Evolutionary conservation across 2,329 filamentous ascomycete species (phyloP).

Genomic region (Periconia macrospinosa): DNA sequence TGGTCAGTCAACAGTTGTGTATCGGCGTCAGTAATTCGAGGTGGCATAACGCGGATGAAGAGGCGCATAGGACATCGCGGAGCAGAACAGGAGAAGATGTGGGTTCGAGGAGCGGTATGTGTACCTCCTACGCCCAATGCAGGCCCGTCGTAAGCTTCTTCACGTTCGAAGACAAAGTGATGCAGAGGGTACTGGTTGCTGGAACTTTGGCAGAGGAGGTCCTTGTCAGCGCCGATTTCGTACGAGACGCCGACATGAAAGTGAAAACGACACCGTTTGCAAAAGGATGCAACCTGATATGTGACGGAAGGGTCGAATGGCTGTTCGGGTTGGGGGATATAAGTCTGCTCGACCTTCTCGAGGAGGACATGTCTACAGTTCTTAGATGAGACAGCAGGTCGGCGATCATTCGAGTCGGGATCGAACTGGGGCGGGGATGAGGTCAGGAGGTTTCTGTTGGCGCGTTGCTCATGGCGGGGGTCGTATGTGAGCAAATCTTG

Average conservation of each 20-base stretch:
- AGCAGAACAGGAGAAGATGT: constrained; percentile 62
- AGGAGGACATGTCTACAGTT: constrained; percentile 64
- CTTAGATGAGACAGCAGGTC: constrained; percentile 37
- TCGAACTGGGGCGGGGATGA: constrained; percentile 59
- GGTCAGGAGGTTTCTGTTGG: constrained; percentile 59
- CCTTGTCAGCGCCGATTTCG: constrained; percentile 40
- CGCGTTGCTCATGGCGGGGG: constrained; percentile 48
- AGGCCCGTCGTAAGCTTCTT: constrained; percentile 13
- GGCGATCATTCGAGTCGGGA: constrained; percentile 25
- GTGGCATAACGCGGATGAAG: constrained; percentile 55
- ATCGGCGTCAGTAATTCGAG: constrained; percentile 53
- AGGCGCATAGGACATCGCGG: constrained; percentile 58
- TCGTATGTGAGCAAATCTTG: constrained; percentile 57
- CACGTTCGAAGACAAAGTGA: constrained; percentile 53
- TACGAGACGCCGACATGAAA: constrained; percentile 61
- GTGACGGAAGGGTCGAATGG: constrained; percentile 43
- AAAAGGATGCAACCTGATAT: constrained; percentile 64
- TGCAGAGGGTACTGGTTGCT: constrained; percentile 59
- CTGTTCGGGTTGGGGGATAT: constrained; percentile 48
- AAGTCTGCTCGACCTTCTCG: constrained; percentile 59
- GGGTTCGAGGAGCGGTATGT: constrained; percentile 22
- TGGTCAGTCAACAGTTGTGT: constrained; percentile 58
- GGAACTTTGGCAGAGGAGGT: constrained; percentile 46
- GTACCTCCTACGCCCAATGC: constrained; percentile 14
- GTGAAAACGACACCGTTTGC: constrained; percentile 64